Evolutionary conservation across 2,329 filamentous ascomycete genomes (phyloP), one percentile per base, ranked within the genome.

Genomic region (Fusarium duplospermum): DNA sequence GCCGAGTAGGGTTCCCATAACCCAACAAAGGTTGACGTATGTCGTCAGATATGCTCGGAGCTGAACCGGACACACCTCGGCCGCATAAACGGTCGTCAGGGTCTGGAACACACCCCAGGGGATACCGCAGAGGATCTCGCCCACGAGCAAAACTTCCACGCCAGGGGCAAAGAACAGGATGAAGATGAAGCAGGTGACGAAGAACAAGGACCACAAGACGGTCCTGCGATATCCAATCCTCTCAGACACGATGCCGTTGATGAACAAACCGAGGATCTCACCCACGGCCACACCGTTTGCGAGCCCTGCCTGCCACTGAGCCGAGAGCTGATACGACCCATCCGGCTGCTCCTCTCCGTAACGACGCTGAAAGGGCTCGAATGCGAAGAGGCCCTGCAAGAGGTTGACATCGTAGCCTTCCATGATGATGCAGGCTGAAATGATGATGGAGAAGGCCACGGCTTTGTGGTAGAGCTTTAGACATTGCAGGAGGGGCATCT

Each of bases 201-300:
- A 38, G 4, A 80, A 68, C 50, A 87, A 71, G 6, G 86, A 87
- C 6, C 72, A 82, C 35, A 91, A 86, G 74, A 91, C 85, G 13
- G 88, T 89, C 78, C 86, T 87, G n/a, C 88, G 64, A 27, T 67
- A 67, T 13, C 76, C 76, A 18, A 69, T 72, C 11, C 69, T 59
- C 18, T 71, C 72, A 9, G 73, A 60, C 18, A 67, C 50, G 35
- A 61, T 73, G 10, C 75, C 76, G 16, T 73, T 73, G 16, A 65
- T 47, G 27, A 74, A 67, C 18, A 70, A 57, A 6, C 76, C 75
- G 13, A 77, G 62, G 36, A 77, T 69, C 33, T 71, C 56, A 29
- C 73, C 68, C 13, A 66, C 65, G 31, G 67, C 69, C 20, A 64
- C 70, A 6, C 58, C 71, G 36, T 66, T 69, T 5, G 67, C 62